A percentile compares a stretch with the other conserved stretches of the same genome.
These are phyloP conservation scores for Fusarium palustre DNA, from an alignment of 2,329 filamentous ascomycete genomes.

Conservation along the genomic window DNA sequence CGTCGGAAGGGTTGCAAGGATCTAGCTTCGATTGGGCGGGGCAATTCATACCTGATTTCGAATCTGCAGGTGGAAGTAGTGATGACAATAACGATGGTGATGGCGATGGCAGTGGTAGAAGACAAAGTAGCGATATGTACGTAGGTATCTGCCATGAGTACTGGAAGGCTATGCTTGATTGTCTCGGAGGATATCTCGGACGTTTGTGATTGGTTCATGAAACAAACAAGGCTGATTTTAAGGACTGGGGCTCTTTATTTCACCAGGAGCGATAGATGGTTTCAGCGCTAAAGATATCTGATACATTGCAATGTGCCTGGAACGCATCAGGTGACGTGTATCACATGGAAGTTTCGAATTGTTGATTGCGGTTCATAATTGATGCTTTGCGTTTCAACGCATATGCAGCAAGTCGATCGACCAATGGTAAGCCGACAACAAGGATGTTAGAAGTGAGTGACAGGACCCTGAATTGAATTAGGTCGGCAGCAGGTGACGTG, in stretches of 20 bases:
- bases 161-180: neutral
- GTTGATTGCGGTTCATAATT: neutral
- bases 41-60: neutral
- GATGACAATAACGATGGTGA: too few species aligned
- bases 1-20: neutral
- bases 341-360: neutral
- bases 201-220: neutral
- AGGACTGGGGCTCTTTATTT: neutral
- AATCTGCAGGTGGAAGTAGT: neutral
- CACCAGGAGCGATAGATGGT: conserved; percentile 2
- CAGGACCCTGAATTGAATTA: conserved; percentile 20
- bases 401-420: neutral
- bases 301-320: neutral
- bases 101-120: neutral
- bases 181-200: neutral
- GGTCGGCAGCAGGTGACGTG: neutral
- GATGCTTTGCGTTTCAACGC: conserved; percentile 6
- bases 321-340: neutral
- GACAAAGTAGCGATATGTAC: too few species aligned
- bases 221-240: neutral
- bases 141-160: too few species aligned
- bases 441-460: conserved; percentile 1
- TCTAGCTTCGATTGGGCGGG: neutral
- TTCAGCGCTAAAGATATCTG: conserved; percentile 6
- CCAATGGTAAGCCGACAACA: conserved; percentile 4